Conservation (phyloP, 1,284 basidiomycete species). For the Anthracocystis walkeri region DNA sequence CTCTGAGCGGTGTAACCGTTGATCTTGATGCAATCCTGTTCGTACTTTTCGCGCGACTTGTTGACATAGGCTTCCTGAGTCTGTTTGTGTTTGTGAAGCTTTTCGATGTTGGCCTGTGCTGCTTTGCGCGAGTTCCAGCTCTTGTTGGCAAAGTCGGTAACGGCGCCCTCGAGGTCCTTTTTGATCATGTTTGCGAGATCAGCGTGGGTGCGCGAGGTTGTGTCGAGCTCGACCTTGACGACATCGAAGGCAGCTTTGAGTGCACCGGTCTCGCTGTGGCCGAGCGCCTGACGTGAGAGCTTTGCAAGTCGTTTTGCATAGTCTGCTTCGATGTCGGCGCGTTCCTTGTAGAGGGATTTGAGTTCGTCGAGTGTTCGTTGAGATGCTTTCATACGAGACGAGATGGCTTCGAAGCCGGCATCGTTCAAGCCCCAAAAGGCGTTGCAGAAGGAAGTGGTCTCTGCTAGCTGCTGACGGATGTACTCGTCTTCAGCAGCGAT, state of each 20-base stretch:
- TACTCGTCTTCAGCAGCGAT: conserved; percentile 61
- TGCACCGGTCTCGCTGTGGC: conserved; percentile 92
- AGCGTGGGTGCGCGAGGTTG: conserved; percentile 79
- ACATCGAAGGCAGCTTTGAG: conserved; percentile 82
- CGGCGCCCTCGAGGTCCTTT: conserved; percentile 78
- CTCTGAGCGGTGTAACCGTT: conserved; percentile 95
- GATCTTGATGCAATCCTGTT: conserved; percentile 91
- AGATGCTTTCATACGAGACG: conserved; percentile 86
- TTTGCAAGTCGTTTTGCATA: conserved; percentile 89
- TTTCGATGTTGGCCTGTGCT: conserved; percentile 58
- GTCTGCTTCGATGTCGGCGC: conserved; percentile 90
- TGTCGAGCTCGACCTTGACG: conserved; percentile 84
- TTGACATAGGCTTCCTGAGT: conserved; percentile 66
- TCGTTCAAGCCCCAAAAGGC: conserved; percentile 85
- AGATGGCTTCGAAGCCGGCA: conserved; percentile 88
- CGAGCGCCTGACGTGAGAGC: conserved; percentile 81
- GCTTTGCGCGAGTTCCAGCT: conserved; percentile 58
- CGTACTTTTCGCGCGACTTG: conserved; percentile 90
- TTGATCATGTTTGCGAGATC: conserved; percentile 81
- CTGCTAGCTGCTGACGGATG: conserved; percentile 69
- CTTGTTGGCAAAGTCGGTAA: conserved; percentile 62
- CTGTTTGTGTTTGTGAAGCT: conserved; percentile 67
- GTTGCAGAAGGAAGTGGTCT: conserved; percentile 85
- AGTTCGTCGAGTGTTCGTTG: conserved; percentile 90
- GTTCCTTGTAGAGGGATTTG: conserved; percentile 86